Percentiles rank a stretch among this genome's conserved stretches.
Evolutionary conservation across 768 basidiomycete genomes (phyloP).

Genomic region (Tylopilus rubrobrunneus): DNA sequence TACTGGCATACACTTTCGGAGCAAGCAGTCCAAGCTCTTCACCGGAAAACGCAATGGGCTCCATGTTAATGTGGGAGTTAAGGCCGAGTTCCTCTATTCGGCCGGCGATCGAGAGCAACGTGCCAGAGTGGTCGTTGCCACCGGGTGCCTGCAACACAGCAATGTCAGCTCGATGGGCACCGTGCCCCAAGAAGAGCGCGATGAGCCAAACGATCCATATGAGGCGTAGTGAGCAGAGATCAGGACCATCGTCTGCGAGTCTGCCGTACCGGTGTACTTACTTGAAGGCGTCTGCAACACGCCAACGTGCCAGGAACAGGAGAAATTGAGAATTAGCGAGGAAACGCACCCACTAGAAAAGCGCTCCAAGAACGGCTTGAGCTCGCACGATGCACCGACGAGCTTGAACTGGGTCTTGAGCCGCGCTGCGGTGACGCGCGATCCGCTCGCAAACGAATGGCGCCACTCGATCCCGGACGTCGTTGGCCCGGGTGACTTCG

Average conservation of each 20-base stretch:
- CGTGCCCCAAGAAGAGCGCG: slow-evolving; percentile 26
- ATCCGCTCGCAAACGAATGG: slow-evolving; percentile 77
- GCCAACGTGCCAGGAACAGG: not conserved
- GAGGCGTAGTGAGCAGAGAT: slow-evolving; percentile 89
- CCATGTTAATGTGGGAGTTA: slow-evolving; percentile 70
- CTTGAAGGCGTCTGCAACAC: slow-evolving; percentile 19
- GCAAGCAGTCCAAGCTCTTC: slow-evolving; percentile 89
- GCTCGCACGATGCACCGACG: slow-evolving; percentile 69
- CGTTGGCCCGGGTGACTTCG: no score
- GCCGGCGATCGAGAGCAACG: slow-evolving; percentile 75
- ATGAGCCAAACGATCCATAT: slow-evolving; percentile 82
- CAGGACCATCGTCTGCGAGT: slow-evolving; percentile 57
- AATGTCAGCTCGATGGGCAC: not conserved
- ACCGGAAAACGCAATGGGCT: slow-evolving; percentile 81
- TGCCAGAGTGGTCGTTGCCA: slow-evolving; percentile 64
- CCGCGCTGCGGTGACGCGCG: slow-evolving; percentile 23
- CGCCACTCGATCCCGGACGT: slow-evolving; percentile 68
- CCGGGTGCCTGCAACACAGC: slow-evolving; percentile 35
- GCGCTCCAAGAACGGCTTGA: slow-evolving; percentile 61
- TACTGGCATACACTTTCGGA: slow-evolving; percentile 75
- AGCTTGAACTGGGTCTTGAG: slow-evolving; percentile 69
- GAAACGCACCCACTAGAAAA: slow-evolving; percentile 62
- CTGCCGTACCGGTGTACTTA: slow-evolving; percentile 48
- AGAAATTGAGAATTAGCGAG: no score
- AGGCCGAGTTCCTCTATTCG: slow-evolving; percentile 64